Evolutionary conservation across 1,284 basidiomycete genomes (phyloP).

Genomic region (Sphagnurus paluster): DNA sequence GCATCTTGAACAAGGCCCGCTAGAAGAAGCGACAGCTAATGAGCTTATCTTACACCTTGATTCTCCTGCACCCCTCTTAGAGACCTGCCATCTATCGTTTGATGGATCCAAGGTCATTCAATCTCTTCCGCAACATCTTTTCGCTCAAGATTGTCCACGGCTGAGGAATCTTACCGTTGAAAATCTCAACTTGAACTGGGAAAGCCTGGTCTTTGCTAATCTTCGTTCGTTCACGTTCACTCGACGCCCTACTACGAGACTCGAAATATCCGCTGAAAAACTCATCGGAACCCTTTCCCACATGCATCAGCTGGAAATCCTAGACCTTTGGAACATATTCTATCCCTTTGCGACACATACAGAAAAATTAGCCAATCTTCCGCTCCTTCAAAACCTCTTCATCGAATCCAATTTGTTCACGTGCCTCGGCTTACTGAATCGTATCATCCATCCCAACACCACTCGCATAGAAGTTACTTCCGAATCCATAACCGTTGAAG

Average conservation of each 20-base stretch:
- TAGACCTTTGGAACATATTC: neutral
- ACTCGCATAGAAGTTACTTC: neutral
- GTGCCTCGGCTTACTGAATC: neutral
- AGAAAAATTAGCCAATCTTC: neutral
- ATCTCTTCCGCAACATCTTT: neutral
- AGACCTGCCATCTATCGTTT: neutral
- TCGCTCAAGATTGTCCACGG: neutral
- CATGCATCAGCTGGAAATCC: neutral
- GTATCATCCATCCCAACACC: neutral
- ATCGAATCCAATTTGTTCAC: neutral
- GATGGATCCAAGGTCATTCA: too few species aligned
- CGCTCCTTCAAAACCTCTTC: neutral
- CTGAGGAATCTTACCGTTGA: neutral
- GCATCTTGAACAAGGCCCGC: neutral
- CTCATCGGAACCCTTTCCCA: neutral
- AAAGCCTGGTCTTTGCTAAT: neutral
- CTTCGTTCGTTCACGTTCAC: neutral
- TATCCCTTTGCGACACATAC: neutral
- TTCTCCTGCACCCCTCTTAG: neutral
- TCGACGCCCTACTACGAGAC: neutral
- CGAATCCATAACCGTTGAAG: neutral
- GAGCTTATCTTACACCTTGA: neutral
- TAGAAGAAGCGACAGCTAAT: neutral
- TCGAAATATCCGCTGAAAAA: neutral
- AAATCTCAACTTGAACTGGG: neutral